These are phyloP conservation scores for Trifolium subterraneum DNA, from an alignment of 306 rosid genomes.

Conservation along the genomic window DNA sequence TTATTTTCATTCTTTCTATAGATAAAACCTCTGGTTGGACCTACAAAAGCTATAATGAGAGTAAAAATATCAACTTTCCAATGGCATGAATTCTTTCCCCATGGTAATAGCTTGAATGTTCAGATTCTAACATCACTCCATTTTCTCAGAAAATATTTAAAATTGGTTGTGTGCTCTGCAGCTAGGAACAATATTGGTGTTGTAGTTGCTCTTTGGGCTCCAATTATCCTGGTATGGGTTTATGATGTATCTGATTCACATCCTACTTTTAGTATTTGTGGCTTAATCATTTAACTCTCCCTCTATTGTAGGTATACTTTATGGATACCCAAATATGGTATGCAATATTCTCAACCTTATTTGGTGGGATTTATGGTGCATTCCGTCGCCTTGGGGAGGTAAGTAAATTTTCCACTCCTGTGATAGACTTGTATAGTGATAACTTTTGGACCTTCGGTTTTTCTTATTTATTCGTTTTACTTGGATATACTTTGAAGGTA, in stretches of 20 bases:
- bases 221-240: slow-evolving; percentile 84
- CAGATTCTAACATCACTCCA: slow-evolving; percentile 19
- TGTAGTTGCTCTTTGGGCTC: slow-evolving; percentile 95
- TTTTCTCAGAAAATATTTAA: slow-evolving; percentile 32
- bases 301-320: slow-evolving; percentile 75
- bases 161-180: slow-evolving; percentile 53
- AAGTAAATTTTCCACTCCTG: slow-evolving; percentile 27
- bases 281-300: slow-evolving; percentile 25
- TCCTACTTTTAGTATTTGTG: slow-evolving; percentile 8
- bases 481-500: slow-evolving; percentile 17
- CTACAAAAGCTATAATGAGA: slow-evolving; percentile 87
- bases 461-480: slow-evolving; percentile 6
- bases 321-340: slow-evolving; percentile 99
- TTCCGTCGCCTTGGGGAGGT: slow-evolving; percentile 99
- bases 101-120: slow-evolving; percentile 57
- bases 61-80: slow-evolving; percentile 71
- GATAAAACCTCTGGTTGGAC: slow-evolving; percentile 92
- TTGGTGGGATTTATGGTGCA: slow-evolving; percentile 98
- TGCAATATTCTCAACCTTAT: slow-evolving; percentile 95
- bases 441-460: slow-evolving; percentile 9
- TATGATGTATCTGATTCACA: slow-evolving; percentile 9
- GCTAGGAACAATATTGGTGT: slow-evolving; percentile 97
- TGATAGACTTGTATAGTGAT: not conserved
- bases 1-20: slow-evolving; percentile 44
- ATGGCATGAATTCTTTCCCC: slow-evolving; percentile 99